A percentile compares a stretch with the other conserved stretches of the same genome.
Evolutionary conservation across 2,329 filamentous ascomycete species (phyloP).

Genomic region (Ceratocystis diversiconidia): DNA sequence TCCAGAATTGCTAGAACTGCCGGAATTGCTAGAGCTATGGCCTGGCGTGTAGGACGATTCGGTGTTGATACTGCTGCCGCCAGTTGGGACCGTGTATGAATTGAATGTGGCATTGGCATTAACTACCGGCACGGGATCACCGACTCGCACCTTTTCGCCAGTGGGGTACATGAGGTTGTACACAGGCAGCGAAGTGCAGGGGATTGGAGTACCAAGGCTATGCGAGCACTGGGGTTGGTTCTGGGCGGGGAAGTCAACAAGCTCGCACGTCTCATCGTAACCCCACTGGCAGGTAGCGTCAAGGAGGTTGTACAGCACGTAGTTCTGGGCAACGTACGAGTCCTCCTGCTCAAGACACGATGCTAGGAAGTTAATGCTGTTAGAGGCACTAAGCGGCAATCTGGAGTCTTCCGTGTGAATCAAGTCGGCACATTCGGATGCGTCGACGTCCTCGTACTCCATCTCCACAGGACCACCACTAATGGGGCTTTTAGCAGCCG

Average conservation of each 20-base stretch:
- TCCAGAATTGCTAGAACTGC: neutral
- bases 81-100: neutral
- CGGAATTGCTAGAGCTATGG: neutral
- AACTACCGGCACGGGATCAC: neutral
- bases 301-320: conserved; percentile 39
- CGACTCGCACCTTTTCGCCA: conserved; percentile 26
- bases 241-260: conserved; percentile 31
- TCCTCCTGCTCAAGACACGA: conserved; percentile 31
- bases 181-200: conserved; percentile 29
- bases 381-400: conserved; percentile 40
- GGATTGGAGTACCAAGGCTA: conserved; percentile 27
- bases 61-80: neutral
- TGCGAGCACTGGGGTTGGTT: conserved; percentile 40
- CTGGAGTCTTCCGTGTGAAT: conserved; percentile 35
- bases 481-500: conserved; percentile 33
- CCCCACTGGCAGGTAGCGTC: conserved; percentile 38
- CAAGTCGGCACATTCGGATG: conserved; percentile 36
- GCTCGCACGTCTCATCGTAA: conserved; percentile 36
- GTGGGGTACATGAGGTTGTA: conserved; percentile 39
- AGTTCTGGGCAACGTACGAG: conserved; percentile 40
- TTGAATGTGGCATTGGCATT: conserved; percentile 12
- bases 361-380: conserved; percentile 41
- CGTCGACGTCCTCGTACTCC: conserved; percentile 35
- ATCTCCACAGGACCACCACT: conserved; percentile 38
- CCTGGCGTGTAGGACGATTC: neutral